Percentiles rank a stretch among this genome's conserved stretches.
These are phyloP conservation scores for Pseudogymnoascus sp. DNA, from an alignment of 2,329 filamentous ascomycete species.

Conservation along the genomic window DNA sequence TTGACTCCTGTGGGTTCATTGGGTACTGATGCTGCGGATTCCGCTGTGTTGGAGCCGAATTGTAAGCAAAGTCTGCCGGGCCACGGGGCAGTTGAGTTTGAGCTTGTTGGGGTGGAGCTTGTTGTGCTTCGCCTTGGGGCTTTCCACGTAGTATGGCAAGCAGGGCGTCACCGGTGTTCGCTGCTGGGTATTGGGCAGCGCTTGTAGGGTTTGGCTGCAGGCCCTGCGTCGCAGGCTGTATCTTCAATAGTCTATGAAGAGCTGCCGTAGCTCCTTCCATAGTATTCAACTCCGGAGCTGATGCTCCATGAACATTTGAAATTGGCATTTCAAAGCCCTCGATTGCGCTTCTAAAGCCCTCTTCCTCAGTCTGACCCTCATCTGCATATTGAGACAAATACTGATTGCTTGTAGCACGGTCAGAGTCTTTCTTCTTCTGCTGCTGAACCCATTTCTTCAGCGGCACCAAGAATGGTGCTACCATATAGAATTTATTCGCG, in stretches of 20 bases:
- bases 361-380: conserved; percentile 58
- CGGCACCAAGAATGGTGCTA: conserved; percentile 80
- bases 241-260: conserved; percentile 50
- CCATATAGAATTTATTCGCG: conserved; percentile 94
- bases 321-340: conserved; percentile 6
- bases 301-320: not conserved
- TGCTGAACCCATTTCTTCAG: conserved; percentile 87
- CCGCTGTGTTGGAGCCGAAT: not conserved
- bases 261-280: conserved; percentile 44
- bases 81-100: not conserved
- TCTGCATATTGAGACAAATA: conserved; percentile 43
- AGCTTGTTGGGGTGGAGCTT: conserved; percentile 15
- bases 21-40: not conserved
- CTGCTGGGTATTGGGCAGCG: conserved; percentile 17
- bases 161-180: conserved; percentile 41
- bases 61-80: not conserved
- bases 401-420: conserved; percentile 37
- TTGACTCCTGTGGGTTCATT: not conserved
- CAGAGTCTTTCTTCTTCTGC: conserved; percentile 67
- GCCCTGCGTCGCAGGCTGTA: conserved; percentile 48
- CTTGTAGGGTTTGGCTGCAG: conserved; percentile 32
- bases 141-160: conserved; percentile 46
- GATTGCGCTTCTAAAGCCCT: conserved; percentile 28
- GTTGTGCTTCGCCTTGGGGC: conserved; percentile 17
- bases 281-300: conserved; percentile 33